A percentile compares a stretch with the other conserved stretches of the same genome.
phyloP scores from a whole-genome alignment of 2,329 filamentous ascomycete species.

The Aspergillus ochraceus region DNA sequence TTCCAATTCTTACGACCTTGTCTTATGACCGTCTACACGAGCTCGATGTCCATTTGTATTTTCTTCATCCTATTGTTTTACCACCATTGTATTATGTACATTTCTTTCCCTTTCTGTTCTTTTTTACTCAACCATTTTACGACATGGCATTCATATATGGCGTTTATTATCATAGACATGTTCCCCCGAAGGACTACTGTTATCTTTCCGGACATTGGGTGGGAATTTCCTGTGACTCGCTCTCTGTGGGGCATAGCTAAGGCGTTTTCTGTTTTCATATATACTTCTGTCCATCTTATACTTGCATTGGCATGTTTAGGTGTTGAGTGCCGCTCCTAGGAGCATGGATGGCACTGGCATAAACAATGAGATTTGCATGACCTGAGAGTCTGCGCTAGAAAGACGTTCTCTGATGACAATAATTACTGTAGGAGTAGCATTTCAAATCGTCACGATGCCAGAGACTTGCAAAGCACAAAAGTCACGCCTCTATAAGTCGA shows the following conservation, averaged over 20 bases:
- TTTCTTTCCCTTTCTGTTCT: background rate
- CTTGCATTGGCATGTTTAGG: conserved; percentile 28
- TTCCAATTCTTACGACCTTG: conserved; percentile 22
- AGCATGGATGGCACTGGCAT: background rate
- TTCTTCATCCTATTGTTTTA: conserved; percentile 1
- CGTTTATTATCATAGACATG: conserved; percentile 21
- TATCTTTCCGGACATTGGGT: conserved; percentile 9
- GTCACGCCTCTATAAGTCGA: background rate
- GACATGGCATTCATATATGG: conserved; percentile 22
- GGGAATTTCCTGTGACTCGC: conserved; percentile 4
- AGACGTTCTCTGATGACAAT: background rate
- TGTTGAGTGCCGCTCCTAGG: background rate
- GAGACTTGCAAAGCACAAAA: too few species aligned
- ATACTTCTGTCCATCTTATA: conserved; percentile 4
- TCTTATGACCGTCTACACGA: conserved; percentile 30
- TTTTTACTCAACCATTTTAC: conserved; percentile 9
- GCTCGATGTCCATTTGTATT: conserved; percentile 22
- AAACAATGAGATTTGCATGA: background rate
- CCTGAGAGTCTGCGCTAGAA: background rate
- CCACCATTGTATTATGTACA: conserved; percentile 19
- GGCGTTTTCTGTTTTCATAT: conserved; percentile 13
- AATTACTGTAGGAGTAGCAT: background rate
- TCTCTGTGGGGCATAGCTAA: conserved; percentile 12
- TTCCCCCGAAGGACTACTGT: conserved; percentile 14
- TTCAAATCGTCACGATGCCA: too few species aligned